phyloP scores from a whole-genome alignment of 352 stramenopile species.

The Phytophthora fragariae region DNA sequence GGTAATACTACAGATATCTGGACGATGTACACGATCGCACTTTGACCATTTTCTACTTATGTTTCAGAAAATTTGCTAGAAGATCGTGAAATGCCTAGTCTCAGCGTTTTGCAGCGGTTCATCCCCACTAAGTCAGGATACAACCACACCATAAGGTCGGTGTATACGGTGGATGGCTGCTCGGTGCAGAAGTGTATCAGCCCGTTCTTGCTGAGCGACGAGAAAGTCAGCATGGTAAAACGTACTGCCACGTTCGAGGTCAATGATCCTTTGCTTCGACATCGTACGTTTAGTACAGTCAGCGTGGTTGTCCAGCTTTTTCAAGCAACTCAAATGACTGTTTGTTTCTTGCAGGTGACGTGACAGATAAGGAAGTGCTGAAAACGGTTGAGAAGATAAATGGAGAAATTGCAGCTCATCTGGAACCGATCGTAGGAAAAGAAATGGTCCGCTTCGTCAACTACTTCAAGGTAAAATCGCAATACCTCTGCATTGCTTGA shows the following conservation, averaged over 20 bases:
- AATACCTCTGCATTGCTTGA: background rate
- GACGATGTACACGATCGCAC: background rate
- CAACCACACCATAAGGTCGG: slow-evolving; percentile 70
- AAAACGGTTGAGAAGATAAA: slow-evolving; percentile 65
- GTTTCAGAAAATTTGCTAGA: slow-evolving; percentile 45
- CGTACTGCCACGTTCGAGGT: slow-evolving; percentile 74
- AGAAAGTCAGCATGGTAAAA: slow-evolving; percentile 40
- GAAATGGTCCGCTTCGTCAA: slow-evolving; percentile 60
- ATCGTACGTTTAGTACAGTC: slow-evolving; percentile 37
- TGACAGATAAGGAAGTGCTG: slow-evolving; percentile 56
- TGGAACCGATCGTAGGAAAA: slow-evolving; percentile 71
- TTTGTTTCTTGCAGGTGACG: slow-evolving; percentile 42
- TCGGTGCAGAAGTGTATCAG: slow-evolving; percentile 73
- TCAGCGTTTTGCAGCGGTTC: slow-evolving; percentile 75
- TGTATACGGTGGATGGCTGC: slow-evolving; percentile 72
- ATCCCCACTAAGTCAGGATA: slow-evolving; percentile 74
- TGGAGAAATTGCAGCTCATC: slow-evolving; percentile 59
- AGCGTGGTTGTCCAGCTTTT: background rate
- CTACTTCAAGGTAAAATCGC: slow-evolving; percentile 74
- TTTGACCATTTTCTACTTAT: background rate
- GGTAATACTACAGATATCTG: slow-evolving; percentile 24
- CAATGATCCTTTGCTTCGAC: slow-evolving; percentile 49
- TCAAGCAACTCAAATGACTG: background rate
- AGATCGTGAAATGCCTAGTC: slow-evolving; percentile 57
- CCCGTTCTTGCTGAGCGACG: slow-evolving; percentile 54